Percentiles rank a stretch among this genome's conserved stretches.
phyloP scores from a whole-genome alignment of 805 yeast genomes.

The Wickerhamomyces bisporus region DNA sequence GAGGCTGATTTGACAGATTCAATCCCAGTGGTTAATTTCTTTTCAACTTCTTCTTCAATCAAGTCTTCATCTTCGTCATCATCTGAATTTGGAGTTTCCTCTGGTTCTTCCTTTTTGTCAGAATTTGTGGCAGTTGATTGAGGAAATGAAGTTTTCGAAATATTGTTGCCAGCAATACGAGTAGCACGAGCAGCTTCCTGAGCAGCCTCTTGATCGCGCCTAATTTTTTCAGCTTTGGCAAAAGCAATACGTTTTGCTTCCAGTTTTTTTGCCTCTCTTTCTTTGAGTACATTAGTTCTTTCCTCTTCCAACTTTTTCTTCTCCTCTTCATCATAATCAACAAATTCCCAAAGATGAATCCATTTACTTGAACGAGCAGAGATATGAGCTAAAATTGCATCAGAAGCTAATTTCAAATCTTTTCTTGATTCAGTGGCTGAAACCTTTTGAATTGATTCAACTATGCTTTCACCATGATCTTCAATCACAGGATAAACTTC shows the following conservation, averaged over 20 bases:
- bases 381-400: constrained; percentile 63
- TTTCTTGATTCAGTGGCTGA: constrained; percentile 57
- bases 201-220: constrained; percentile 3
- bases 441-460: constrained; percentile 42
- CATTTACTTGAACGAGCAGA: constrained; percentile 48
- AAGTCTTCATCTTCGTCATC: constrained; percentile 5
- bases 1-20: not conserved
- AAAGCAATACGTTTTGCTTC: constrained; percentile 12
- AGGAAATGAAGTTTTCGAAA: constrained; percentile 1
- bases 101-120: constrained; percentile 4
- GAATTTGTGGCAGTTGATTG: too few relatives aligned
- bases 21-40: constrained; percentile 4
- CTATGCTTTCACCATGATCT: constrained; percentile 54
- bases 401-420: constrained; percentile 74
- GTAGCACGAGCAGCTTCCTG: constrained; percentile 2
- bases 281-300: constrained; percentile 7
- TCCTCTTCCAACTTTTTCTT: constrained; percentile 22
- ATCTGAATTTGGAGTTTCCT: constrained; percentile 1
- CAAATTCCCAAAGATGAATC: constrained; percentile 53
- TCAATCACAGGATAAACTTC: constrained; percentile 63
- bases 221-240: constrained; percentile 10
- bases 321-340: constrained; percentile 42
- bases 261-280: constrained; percentile 10
- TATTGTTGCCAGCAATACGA: constrained; percentile 2
- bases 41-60: constrained; percentile 1